Evolutionary conservation across 352 stramenopile species (phyloP).

Genomic region (Aphanomyces stellatus): DNA sequence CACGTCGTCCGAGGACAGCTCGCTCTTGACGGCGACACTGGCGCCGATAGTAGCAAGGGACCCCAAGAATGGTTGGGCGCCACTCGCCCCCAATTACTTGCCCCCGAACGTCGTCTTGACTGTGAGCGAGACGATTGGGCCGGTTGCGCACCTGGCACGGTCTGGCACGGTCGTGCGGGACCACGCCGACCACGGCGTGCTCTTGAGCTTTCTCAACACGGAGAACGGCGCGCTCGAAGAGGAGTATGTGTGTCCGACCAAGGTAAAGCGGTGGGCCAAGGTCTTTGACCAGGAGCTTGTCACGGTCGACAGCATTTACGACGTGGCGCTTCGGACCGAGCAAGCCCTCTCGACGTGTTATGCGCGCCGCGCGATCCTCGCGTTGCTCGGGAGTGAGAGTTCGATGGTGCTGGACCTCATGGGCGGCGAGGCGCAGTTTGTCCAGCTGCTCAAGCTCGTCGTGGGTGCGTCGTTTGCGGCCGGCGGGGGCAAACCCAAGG

Average conservation of each 20-base stretch:
- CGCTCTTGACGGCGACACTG: slow-evolving; percentile 70
- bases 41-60: slow-evolving; percentile 59
- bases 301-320: slow-evolving; percentile 62
- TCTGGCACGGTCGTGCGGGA: slow-evolving; percentile 60
- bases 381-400: slow-evolving; percentile 25
- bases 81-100: slow-evolving; percentile 65
- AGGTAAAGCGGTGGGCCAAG: slow-evolving; percentile 64
- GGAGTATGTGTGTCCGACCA: slow-evolving; percentile 60
- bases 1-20: slow-evolving; percentile 23
- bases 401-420: slow-evolving; percentile 37
- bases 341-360: slow-evolving; percentile 79
- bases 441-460: slow-evolving; percentile 75
- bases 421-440: slow-evolving; percentile 61
- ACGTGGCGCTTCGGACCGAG: slow-evolving; percentile 63
- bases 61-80: slow-evolving; percentile 42
- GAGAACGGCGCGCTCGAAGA: slow-evolving; percentile 81
- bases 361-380: slow-evolving; percentile 44
- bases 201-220: slow-evolving; percentile 79
- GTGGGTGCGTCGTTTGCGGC: slow-evolving; percentile 26
- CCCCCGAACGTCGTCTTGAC: slow-evolving; percentile 67
- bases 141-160: slow-evolving; percentile 52
- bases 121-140: slow-evolving; percentile 56
- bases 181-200: slow-evolving; percentile 47
- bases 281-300: slow-evolving; percentile 74
- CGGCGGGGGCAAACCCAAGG: not conserved